phyloP scores from a whole-genome alignment of 129 eudicot genomes.

The Rutidosis leptorrhynchoides region DNA sequence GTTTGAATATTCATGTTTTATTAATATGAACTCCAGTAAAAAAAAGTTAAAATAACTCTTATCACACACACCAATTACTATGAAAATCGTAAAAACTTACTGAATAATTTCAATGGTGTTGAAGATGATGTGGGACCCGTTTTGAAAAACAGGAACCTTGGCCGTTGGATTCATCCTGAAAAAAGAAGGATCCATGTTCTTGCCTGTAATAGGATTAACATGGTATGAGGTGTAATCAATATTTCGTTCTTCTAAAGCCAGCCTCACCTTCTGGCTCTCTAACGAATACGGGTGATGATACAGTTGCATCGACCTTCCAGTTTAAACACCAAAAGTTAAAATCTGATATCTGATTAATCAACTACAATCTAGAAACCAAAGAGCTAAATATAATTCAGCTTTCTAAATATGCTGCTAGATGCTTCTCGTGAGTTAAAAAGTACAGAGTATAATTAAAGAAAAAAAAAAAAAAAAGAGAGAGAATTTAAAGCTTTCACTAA shows the following conservation, averaged over 20 bases:
- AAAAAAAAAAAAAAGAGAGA: too few species aligned
- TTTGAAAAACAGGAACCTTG: constrained; percentile 82
- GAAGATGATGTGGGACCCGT: constrained; percentile 71
- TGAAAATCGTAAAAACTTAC: constrained; percentile 42
- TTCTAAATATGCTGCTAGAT: constrained; percentile 18
- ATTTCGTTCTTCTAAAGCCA: constrained; percentile 76
- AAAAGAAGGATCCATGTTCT: constrained; percentile 68
- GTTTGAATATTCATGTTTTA: not conserved
- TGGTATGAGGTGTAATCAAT: constrained; percentile 90
- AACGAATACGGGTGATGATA: constrained; percentile 88
- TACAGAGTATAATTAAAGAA: too few species aligned
- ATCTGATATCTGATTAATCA: constrained; percentile 14
- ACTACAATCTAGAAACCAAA: not conserved
- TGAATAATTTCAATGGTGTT: constrained; percentile 78
- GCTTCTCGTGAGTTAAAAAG: constrained; percentile 5
- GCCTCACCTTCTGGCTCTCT: constrained; percentile 95
- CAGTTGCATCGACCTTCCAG: constrained; percentile 59
- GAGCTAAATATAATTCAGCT: constrained; percentile 8
- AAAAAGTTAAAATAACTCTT: too few species aligned
- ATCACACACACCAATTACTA: not conserved
- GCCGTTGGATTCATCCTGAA: constrained; percentile 87
- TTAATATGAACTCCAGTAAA: too few species aligned
- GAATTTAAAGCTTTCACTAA: not conserved
- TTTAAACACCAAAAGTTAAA: constrained; percentile 16
- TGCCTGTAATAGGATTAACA: constrained; percentile 83